Base-by-base conservation (phyloP, 2,329 filamentous ascomycete genomes). In the Cytospora mali region DNA sequence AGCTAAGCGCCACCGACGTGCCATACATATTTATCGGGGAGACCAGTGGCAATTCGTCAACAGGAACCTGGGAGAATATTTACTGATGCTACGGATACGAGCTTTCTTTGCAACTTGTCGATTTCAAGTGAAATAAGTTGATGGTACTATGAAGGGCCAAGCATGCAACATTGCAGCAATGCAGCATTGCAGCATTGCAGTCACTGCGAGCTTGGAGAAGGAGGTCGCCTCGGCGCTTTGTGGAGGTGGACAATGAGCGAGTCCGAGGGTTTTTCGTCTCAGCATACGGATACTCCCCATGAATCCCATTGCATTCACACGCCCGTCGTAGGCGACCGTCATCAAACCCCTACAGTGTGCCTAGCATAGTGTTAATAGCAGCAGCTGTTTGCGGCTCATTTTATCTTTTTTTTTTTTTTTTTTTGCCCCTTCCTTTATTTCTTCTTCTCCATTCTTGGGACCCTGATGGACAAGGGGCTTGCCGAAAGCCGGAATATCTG, bases 1-100 rank as follows among this genome's bases (percentile, higher is more conserved):
- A 46, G n/a, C 42, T 46, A 46, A 46, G 42, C 42, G 42, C 42
- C 42, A 46, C 42, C 42, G 42, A 46, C 42, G n/a, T 46, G 42
- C 42, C 42, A 46, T 46, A 23, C n/a, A 46, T 13, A 46, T 23
- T 13, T 23, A 46, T 46, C n/a, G 42, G 21, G 9, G 42, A 23
- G 4, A 10, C 7, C 42, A 46, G 42, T 46, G 42, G 42, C 42
- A 46, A 46, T 11, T 13, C 6, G 21, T 13, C 9, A 23, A 23
- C 18, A 6, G 14, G 9, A 13, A n/a, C n/a, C n/a, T n/a, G n/a
- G n/a, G n/a, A n/a, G n/a, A 46, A 23, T 3, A 3, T 6, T 23
- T 21, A 39, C 16, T 46, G 42, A 21, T 46, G 7, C 42, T 46
- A 46, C n/a, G 23, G 42, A 46, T 46, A 46, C 42, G 42, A 46